These are phyloP conservation scores for Botrytis pseudocinerea DNA, from an alignment of 2,329 filamentous ascomycete species.

Conservation along the genomic window DNA sequence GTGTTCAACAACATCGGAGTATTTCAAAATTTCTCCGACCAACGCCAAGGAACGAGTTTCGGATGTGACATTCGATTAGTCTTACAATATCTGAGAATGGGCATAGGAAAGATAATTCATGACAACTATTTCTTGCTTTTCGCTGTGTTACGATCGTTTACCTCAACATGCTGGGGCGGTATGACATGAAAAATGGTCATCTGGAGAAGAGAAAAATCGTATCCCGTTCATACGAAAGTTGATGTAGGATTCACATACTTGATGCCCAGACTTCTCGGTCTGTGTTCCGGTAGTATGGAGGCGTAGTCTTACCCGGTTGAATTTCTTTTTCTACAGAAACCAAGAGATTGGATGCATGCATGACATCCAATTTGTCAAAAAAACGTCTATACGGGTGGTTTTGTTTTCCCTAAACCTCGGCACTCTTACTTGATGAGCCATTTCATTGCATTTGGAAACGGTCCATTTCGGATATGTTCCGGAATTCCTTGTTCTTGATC, in stretches of 20 bases:
- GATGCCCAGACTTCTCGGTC: conserved; percentile 16
- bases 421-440: neutral
- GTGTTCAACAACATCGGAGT: conserved; percentile 1
- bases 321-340: neutral
- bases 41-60: neutral
- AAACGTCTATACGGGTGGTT: neutral
- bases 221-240: neutral
- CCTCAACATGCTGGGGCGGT: neutral
- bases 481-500: neutral
- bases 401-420: neutral
- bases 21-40: neutral
- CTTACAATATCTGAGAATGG: neutral
- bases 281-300: conserved; percentile 8
- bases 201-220: neutral
- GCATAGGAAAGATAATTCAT: neutral
- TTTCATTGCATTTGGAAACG: conserved; percentile 8
- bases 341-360: conserved; percentile 9
- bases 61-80: neutral
- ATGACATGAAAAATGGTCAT: conserved; percentile 5
- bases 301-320: neutral
- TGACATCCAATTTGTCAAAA: conserved; percentile 12
- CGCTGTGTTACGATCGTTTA: neutral
- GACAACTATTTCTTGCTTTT: neutral
- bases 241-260: neutral
- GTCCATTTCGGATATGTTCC: neutral